Conservation (phyloP, 371 early-diverging fungal genomes). For the Mucor piriformis region DNA sequence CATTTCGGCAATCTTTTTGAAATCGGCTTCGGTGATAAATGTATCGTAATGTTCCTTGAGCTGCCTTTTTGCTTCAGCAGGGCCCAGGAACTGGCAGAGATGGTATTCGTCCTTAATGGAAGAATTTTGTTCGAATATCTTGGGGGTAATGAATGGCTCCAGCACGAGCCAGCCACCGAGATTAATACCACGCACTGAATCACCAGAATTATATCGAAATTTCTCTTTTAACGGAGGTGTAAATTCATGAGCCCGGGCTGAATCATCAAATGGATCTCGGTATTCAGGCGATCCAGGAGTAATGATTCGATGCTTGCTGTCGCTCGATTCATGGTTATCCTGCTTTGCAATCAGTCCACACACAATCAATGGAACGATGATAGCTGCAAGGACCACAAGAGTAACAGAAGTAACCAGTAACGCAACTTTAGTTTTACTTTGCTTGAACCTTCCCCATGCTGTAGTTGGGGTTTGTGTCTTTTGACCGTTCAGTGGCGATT, state of each 20-base stretch:
- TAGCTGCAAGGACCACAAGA: constrained; percentile 3
- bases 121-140: constrained; percentile 60
- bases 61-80: constrained; percentile 51
- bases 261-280: constrained; percentile 39
- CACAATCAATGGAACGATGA: constrained; percentile 6
- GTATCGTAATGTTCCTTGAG: constrained; percentile 64
- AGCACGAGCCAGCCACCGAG: constrained; percentile 76
- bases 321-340: background rate
- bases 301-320: background rate
- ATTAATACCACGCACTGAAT: constrained; percentile 72
- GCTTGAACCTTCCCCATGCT: constrained; percentile 1
- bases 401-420: constrained; percentile 6
- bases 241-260: constrained; percentile 33
- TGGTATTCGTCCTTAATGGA: constrained; percentile 68
- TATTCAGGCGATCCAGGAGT: constrained; percentile 9
- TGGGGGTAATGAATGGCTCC: constrained; percentile 77
- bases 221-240: constrained; percentile 53
- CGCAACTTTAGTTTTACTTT: constrained; percentile 3
- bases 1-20: constrained; percentile 60
- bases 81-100: constrained; percentile 61
- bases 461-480: background rate
- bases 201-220: constrained; percentile 56
- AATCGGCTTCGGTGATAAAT: constrained; percentile 74
- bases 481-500: background rate
- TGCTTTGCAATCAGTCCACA: constrained; percentile 6